Conservation (phyloP, 2,329 filamentous ascomycete species). For the Colletotrichum tabaci region DNA sequence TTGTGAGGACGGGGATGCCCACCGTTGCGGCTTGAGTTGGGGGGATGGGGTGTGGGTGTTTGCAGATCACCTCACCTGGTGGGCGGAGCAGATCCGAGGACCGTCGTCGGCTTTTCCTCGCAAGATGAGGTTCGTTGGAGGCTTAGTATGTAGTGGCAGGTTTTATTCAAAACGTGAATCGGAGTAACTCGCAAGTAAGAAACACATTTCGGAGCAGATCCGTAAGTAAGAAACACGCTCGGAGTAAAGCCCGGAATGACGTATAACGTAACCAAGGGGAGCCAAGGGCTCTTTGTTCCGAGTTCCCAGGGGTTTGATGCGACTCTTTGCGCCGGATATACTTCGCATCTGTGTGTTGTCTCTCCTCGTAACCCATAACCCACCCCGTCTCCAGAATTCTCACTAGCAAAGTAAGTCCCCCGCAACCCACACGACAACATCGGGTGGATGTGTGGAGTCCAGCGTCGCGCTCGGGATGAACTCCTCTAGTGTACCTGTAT, state of each 20-base stretch:
- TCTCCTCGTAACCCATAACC: constrained; percentile 23
- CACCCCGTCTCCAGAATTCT: neutral
- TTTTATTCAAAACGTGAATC: too few relatives aligned
- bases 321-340: constrained; percentile 25
- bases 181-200: too few relatives aligned
- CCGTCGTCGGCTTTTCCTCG: constrained; percentile 30
- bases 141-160: too few relatives aligned
- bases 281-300: neutral
- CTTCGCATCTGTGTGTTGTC: constrained; percentile 24
- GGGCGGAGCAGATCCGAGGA: neutral
- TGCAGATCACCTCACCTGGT: constrained; percentile 19
- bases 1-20: neutral
- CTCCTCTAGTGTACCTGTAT: neutral
- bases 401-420: constrained; percentile 13
- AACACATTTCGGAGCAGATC: too few relatives aligned
- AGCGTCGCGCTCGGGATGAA: constrained; percentile 8
- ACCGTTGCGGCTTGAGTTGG: neutral
- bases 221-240: neutral
- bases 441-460: constrained; percentile 35
- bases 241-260: neutral
- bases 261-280: neutral
- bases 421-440: constrained; percentile 6
- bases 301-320: neutral
- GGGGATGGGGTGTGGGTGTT: neutral
- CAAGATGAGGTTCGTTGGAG: neutral